Percentiles rank a stretch among this genome's conserved stretches.
Conservation (phyloP, 116 monocot genomes). For the Posidonia oceanica region DNA sequence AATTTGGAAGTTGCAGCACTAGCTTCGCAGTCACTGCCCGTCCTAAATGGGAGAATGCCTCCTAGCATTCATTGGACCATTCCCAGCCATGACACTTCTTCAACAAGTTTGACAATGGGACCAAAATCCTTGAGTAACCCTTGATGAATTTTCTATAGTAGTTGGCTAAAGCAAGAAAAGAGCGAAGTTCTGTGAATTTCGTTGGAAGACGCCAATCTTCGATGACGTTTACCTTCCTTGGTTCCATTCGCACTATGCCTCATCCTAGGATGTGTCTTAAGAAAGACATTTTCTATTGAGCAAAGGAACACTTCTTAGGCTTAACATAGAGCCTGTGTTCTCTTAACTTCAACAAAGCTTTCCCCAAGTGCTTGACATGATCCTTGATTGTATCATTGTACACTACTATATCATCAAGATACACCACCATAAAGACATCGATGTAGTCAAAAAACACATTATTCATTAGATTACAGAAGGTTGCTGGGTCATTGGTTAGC, state of each 20-base stretch:
- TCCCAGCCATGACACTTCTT: neutral
- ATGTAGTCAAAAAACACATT: neutral
- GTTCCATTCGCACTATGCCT: neutral
- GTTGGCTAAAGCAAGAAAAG: no score
- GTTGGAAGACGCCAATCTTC: no score
- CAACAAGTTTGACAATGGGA: neutral
- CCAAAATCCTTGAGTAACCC: neutral
- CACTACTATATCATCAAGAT: neutral
- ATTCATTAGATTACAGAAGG: neutral
- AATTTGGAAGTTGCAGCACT: neutral
- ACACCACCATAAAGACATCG: neutral
- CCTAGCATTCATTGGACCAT: neutral
- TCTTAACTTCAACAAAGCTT: neutral
- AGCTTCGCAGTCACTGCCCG: neutral
- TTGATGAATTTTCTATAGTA: neutral
- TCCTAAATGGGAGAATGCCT: neutral
- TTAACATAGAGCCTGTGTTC: neutral
- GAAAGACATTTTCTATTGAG: neutral
- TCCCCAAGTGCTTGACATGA: neutral
- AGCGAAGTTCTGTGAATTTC: no score
- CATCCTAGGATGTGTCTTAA: neutral
- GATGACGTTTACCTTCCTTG: no score
- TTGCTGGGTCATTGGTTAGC: neutral
- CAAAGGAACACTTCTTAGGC: neutral
- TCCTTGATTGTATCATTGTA: neutral